Evolutionary conservation across 176 grass and related monocot genomes (phyloP), one percentile per base, ranked within the genome.

Genomic region (Zoysia japonica): DNA sequence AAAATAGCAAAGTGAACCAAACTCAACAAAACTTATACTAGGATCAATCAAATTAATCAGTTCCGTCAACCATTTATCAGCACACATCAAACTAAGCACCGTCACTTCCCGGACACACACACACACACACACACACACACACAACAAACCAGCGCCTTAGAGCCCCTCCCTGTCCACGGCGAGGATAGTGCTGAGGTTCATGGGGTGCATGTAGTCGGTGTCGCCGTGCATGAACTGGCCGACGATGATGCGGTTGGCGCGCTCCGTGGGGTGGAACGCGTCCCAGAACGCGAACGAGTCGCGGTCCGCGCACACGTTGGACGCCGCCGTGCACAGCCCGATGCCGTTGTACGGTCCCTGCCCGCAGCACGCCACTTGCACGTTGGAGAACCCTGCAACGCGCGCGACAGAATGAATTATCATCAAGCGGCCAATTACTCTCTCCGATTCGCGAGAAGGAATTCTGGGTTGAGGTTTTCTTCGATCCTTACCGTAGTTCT

Each of bases 151-250:
- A 48, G 2, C 7, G 47, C 7, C 44, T 45, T 45, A 70, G 38
- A 50, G 47, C 28, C 70, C 42, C 19, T 64, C 65, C 35, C 68
- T 49, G 82, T 97, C 91, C 65, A 94, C 51, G 15, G 94, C 83
- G 70, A 97, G 78, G 74, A 97, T 88, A 70, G 91, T 92, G 89
- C 89, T 92, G 82, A 97, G 83, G 85, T 97, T 97, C 89, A 94
- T 90, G 28, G 94, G 94, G 61, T 70, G 84, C 89, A 97, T 97
- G 82, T 90, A 92, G 15, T 94, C 94, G 1, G 72, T 61, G n/a
- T 78, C 76, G 0, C 94, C 94, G 5, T 64, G 75, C 91, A 97
- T 94, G 80, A 97, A 68, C 85, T 90, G 89, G 0, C 3, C 20
- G 68, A 97, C 94, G 47, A 97, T 84, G 85, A 98, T 80, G 36